Conservation (phyloP, 805 yeast genomes). For the Saturnispora besseyi region DNA sequence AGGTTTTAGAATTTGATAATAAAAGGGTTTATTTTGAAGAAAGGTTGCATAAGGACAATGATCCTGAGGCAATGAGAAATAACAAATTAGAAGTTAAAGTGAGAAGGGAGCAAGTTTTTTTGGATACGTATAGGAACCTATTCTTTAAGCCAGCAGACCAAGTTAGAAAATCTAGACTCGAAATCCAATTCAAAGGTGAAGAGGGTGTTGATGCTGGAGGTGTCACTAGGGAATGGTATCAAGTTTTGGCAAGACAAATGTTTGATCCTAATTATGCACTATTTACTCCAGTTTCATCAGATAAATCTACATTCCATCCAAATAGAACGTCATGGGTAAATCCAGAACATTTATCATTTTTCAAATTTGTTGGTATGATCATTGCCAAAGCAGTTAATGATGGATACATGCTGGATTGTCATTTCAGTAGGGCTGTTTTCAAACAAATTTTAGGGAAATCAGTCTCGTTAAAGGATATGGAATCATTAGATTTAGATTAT, state of each 20-base stretch:
- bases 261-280: conserved; percentile 92
- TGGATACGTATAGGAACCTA: conserved; percentile 78
- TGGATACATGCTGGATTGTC: conserved; percentile 79
- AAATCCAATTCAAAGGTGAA: conserved; percentile 83
- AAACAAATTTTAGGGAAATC: conserved; percentile 72
- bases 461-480: conserved; percentile 88
- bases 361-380: conserved; percentile 87
- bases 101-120: conserved; percentile 82
- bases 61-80: conserved; percentile 25
- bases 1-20: conserved; percentile 88
- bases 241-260: conserved; percentile 87
- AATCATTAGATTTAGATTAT: conserved; percentile 83
- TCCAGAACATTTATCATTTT: conserved; percentile 87
- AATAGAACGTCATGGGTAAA: conserved; percentile 86
- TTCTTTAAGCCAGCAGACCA: conserved; percentile 72
- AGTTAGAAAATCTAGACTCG: conserved; percentile 62
- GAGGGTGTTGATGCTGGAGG: conserved; percentile 99
- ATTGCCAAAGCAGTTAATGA: conserved; percentile 93
- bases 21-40: conserved; percentile 79
- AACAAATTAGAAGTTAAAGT: conserved; percentile 55
- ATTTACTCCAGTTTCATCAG: conserved; percentile 85
- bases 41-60: conserved; percentile 47
- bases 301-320: conserved; percentile 91
- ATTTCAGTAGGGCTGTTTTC: conserved; percentile 91
- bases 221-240: conserved; percentile 95